Conservation (phyloP, 2,329 filamentous ascomycete species). For the Botrytis squamosa region DNA sequence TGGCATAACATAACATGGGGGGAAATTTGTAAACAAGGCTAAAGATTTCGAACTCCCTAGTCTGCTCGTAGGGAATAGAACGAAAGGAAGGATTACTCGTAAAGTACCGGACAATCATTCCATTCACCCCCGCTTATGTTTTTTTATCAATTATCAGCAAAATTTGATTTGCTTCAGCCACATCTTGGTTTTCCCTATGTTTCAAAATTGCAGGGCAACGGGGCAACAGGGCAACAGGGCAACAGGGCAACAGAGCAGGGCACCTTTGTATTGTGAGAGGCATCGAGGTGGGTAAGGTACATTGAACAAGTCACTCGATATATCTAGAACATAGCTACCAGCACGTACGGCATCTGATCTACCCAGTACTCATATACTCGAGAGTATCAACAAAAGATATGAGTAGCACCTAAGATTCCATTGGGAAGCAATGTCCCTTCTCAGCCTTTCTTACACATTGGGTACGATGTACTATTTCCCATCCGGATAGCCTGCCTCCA, state of each 20-base stretch:
- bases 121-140: not conserved
- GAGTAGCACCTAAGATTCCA: not conserved
- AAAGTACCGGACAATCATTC: not conserved
- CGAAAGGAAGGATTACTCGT: not conserved
- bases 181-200: not conserved
- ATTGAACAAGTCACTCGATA: not conserved
- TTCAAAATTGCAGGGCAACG: not conserved
- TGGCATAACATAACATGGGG: not conserved
- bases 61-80: not conserved
- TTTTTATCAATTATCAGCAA: not conserved
- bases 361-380: not conserved
- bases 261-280: not conserved
- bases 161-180: not conserved
- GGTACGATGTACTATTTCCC: not conserved
- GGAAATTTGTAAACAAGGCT: not conserved
- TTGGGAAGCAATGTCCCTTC: not conserved
- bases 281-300: not conserved
- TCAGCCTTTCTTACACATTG: not conserved
- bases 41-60: slow-evolving; percentile 5
- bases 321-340: not conserved
- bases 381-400: not conserved
- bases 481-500: not conserved
- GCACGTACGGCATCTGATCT: not conserved
- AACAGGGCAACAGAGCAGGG: not conserved
- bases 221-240: not conserved